phyloP scores from a whole-genome alignment of 225 moss, liverwort and hornwort species.

The Straminergon stramineum region DNA sequence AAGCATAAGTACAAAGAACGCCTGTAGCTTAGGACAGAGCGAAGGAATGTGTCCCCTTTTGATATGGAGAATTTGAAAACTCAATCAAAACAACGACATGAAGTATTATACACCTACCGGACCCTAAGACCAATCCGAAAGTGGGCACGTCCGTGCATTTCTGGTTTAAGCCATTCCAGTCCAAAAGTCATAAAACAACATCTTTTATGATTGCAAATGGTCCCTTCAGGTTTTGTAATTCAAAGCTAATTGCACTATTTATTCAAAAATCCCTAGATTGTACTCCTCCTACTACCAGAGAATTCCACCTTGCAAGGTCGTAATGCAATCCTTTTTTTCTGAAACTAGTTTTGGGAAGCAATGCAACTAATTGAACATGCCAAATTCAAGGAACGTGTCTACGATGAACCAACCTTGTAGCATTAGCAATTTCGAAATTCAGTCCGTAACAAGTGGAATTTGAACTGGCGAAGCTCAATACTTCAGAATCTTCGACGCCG shows the following conservation, averaged over 20 bases:
- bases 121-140: slow-evolving; percentile 7
- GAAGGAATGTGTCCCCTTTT: background rate
- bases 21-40: background rate
- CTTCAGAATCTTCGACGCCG: too few relatives aligned
- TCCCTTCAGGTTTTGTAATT: background rate
- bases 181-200: background rate
- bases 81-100: background rate
- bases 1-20: background rate
- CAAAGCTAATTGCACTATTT: background rate
- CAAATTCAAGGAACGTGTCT: too few relatives aligned
- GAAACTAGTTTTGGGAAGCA: too few relatives aligned
- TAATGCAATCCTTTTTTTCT: too few relatives aligned
- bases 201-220: background rate
- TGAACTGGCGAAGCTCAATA: too few relatives aligned
- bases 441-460: too few relatives aligned
- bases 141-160: slow-evolving; percentile 17
- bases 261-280: background rate
- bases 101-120: background rate
- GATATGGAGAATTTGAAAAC: background rate
- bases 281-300: too few relatives aligned
- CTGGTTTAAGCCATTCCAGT: slow-evolving; percentile 10
- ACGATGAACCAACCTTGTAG: too few relatives aligned
- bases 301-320: too few relatives aligned
- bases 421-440: too few relatives aligned
- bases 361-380: too few relatives aligned